A percentile compares a stretch with the other conserved stretches of the same genome.
Conservation (phyloP, 2,329 filamentous ascomycete genomes). For the Claviceps arundinis region DNA sequence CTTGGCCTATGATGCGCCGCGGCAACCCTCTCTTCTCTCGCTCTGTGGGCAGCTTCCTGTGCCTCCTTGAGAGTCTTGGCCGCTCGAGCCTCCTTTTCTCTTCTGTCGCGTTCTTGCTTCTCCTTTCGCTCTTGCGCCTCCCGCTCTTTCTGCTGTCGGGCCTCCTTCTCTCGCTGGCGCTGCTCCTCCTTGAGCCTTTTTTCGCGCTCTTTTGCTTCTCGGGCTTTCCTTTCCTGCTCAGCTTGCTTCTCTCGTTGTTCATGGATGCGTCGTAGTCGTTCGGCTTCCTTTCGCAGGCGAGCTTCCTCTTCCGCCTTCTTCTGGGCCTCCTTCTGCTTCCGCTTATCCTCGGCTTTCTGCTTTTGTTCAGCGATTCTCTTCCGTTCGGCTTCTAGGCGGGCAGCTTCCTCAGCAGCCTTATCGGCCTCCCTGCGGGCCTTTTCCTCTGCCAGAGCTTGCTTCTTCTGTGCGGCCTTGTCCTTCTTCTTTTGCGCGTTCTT, state of each 20-base stretch:
- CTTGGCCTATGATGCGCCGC: constrained; percentile 16
- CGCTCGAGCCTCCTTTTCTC: constrained; percentile 42
- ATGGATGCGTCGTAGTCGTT: constrained; percentile 63
- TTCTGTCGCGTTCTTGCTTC: constrained; percentile 50
- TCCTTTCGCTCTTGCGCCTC: constrained; percentile 52
- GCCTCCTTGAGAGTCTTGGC: constrained; percentile 48
- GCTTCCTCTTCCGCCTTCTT: constrained; percentile 87
- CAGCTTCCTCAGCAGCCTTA: constrained; percentile 75
- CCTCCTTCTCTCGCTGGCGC: constrained; percentile 66
- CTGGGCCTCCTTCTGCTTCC: constrained; percentile 81
- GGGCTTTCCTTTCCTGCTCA: constrained; percentile 71
- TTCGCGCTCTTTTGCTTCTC: constrained; percentile 50
- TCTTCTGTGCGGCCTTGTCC: constrained; percentile 82
- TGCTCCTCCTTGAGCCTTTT: constrained; percentile 78
- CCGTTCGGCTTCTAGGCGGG: constrained; percentile 60
- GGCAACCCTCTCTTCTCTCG: constrained; percentile 47
- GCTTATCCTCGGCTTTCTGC: constrained; percentile 75
- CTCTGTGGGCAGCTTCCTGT: constrained; percentile 41
- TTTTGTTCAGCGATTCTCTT: constrained; percentile 70
- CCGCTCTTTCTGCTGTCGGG: constrained; percentile 55
- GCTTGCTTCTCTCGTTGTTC: constrained; percentile 79
- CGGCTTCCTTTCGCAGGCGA: constrained; percentile 68
- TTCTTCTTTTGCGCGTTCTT: constrained; percentile 92
- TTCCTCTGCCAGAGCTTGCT: constrained; percentile 80
- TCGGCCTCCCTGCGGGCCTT: constrained; percentile 79